Evolutionary conservation across 129 eudicot species (phyloP).

Genomic region (Chrysanthemum seticuspe): DNA sequence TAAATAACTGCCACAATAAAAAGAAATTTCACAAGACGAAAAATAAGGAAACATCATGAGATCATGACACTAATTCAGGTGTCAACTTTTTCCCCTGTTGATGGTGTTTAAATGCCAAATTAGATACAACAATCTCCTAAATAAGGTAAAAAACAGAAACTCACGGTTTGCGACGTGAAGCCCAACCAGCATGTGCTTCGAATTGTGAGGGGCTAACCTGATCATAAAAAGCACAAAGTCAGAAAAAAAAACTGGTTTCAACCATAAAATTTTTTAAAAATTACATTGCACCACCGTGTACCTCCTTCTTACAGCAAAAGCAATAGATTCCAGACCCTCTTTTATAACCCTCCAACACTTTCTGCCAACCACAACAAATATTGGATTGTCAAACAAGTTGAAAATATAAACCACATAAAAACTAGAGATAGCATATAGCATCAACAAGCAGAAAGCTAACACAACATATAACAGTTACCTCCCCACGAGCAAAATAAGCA

Average conservation of each 20-base stretch:
- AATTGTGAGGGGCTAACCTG: conserved; percentile 95
- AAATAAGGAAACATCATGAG: neutral
- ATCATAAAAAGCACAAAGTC: conserved; percentile 17
- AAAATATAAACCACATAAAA: neutral
- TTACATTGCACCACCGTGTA: conserved; percentile 19
- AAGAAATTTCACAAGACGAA: neutral
- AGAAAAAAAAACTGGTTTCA: conserved; percentile 14
- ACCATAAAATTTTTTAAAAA: neutral
- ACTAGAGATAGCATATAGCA: neutral
- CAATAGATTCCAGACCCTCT: conserved; percentile 75
- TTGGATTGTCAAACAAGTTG: neutral
- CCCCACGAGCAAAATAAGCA: conserved; percentile 66
- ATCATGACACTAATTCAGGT: neutral
- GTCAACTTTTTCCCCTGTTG: too few relatives aligned
- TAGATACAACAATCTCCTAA: neutral
- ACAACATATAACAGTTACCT: conserved; percentile 43
- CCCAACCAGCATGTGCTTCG: conserved; percentile 96
- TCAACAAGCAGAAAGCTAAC: neutral
- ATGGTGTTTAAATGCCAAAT: neutral
- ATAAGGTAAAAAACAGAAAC: conserved; percentile 22
- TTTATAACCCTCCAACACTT: conserved; percentile 69
- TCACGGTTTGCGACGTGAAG: conserved; percentile 93
- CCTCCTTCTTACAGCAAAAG: conserved; percentile 71
- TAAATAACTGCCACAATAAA: conserved; percentile 49
- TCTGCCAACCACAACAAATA: conserved; percentile 43